These are phyloP conservation scores for Exophiala sp. DNA, from an alignment of 2,329 filamentous ascomycete species.

Conservation along the genomic window DNA sequence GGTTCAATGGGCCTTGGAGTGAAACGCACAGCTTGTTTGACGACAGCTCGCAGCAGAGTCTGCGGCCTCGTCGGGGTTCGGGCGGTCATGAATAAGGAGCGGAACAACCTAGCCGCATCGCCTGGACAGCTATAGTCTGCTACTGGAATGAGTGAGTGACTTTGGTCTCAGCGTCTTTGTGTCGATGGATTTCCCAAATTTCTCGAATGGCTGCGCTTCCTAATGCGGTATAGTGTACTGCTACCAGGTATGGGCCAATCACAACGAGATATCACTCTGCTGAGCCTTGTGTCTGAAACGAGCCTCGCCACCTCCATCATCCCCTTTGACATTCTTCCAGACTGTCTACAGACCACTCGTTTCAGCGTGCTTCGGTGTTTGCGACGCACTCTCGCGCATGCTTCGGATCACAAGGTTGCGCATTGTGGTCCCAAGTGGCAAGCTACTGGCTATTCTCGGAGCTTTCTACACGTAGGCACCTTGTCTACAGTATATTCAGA, in stretches of 20 bases:
- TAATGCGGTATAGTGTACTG: conserved; percentile 12
- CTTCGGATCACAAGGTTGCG: conserved; percentile 15
- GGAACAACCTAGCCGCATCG: conserved; percentile 8
- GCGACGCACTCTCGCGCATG: conserved; percentile 7
- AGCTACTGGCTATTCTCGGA: conserved; percentile 26
- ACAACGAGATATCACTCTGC: conserved; percentile 6
- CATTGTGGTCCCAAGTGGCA: conserved; percentile 11
- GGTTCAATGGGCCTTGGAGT: background rate
- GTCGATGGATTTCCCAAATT: conserved; percentile 8
- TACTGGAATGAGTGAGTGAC: background rate
- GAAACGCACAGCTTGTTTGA: conserved; percentile 16
- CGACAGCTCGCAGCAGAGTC: conserved; percentile 23
- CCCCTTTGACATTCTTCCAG: conserved; percentile 9
- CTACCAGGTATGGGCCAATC: conserved; percentile 9
- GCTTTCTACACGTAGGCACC: conserved; percentile 10
- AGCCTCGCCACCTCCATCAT: conserved; percentile 17
- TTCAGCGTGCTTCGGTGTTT: conserved; percentile 11
- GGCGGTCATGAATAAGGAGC: conserved; percentile 22
- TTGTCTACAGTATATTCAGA: conserved; percentile 9
- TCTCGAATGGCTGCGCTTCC: conserved; percentile 2
- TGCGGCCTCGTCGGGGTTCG: conserved; percentile 27
- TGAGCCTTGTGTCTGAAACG: conserved; percentile 22
- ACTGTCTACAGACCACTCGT: conserved; percentile 17
- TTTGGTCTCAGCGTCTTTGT: background rate
- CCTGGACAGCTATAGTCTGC: background rate